Conservation (phyloP, 129 eudicot species). For the Centella asiatica region DNA sequence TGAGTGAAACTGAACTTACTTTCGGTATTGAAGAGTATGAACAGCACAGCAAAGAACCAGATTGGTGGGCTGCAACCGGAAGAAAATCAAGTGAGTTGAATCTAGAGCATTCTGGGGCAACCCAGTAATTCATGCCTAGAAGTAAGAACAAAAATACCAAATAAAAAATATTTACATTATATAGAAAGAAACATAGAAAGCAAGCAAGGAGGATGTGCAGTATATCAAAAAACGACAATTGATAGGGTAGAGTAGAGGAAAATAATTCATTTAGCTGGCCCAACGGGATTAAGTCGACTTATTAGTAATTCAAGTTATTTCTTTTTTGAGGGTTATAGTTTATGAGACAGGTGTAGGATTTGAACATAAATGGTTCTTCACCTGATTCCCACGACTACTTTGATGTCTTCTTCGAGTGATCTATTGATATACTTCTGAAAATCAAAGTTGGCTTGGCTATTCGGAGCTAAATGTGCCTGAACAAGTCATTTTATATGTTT, state of each 20-base stretch:
- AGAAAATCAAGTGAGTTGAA: not conserved
- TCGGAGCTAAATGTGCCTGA: conserved; percentile 73
- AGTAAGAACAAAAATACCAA: no score
- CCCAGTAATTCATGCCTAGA: no score
- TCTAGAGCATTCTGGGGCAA: no score
- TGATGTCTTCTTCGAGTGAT: conserved; percentile 69
- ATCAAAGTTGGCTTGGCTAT: conserved; percentile 41
- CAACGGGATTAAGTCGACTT: no score
- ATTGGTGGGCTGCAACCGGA: conserved; percentile 54
- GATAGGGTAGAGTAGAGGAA: no score
- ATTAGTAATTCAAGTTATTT: no score
- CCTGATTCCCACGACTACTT: conserved; percentile 76
- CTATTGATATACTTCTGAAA: conserved; percentile 58
- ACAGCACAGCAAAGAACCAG: conserved; percentile 62
- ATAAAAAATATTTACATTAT: no score
- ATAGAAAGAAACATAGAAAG: no score
- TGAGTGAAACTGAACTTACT: conserved; percentile 26
- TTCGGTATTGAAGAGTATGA: conserved; percentile 56
- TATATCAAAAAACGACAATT: no score
- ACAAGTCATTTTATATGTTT: not conserved
- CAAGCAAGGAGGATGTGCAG: no score
- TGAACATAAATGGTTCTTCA: conserved; percentile 2
- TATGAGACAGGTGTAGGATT: not conserved
- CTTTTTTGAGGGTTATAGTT: not conserved
- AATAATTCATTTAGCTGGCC: no score